Evolutionary conservation across 306 rosid genomes (phyloP).

Genomic region (Cyamopsis tetragonoloba): DNA sequence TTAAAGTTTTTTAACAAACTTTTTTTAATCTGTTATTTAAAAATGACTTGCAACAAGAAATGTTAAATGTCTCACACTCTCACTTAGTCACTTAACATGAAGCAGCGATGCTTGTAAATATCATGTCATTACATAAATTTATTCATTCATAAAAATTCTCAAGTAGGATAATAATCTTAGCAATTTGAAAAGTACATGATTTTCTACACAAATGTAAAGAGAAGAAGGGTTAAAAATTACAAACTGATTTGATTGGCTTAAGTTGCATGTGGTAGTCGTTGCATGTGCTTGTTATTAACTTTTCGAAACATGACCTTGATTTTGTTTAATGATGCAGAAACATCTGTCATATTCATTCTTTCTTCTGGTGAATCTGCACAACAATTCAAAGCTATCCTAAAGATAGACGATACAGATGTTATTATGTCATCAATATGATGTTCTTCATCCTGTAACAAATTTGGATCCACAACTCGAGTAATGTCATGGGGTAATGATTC

Average conservation of each 20-base stretch:
- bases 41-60: too few relatives aligned
- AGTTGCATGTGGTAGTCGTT: not conserved
- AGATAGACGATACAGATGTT: not conserved
- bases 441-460: not conserved
- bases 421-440: not conserved
- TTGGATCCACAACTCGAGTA: not conserved
- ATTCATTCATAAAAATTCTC: not conserved
- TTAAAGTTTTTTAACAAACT: too few relatives aligned
- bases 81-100: too few relatives aligned
- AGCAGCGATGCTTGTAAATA: too few relatives aligned
- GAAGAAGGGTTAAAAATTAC: not conserved
- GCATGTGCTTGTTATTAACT: not conserved
- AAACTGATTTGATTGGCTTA: not conserved
- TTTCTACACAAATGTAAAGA: not conserved
- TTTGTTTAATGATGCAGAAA: conserved; percentile 14
- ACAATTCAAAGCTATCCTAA: conserved; percentile 11
- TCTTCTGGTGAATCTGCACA: conserved; percentile 21
- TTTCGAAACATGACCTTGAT: not conserved
- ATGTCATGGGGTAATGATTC: conserved; percentile 15
- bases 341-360: conserved; percentile 6
- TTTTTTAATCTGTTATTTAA: too few relatives aligned
- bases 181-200: not conserved
- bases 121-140: not conserved
- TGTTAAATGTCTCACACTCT: too few relatives aligned
- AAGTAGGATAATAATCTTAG: not conserved